phyloP scores from a whole-genome alignment of 2,329 filamentous ascomycete species.

The Trichoderma atrobrunneum region DNA sequence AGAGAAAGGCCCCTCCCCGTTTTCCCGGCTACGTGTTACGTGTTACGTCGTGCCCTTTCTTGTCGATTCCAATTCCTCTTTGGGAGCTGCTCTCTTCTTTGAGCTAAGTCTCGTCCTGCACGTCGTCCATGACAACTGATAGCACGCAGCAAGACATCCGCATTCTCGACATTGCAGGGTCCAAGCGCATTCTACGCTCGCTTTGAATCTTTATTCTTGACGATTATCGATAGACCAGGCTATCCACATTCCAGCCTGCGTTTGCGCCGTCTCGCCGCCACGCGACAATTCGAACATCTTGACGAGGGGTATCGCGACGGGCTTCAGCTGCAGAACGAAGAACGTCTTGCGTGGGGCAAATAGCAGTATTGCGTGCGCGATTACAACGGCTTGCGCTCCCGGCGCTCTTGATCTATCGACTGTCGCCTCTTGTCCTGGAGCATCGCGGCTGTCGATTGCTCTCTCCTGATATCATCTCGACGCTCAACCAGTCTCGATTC shows the following conservation, averaged over 20 bases:
- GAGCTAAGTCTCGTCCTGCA: conserved; percentile 19
- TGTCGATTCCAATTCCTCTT: conserved; percentile 5
- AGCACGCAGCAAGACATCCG: conserved; percentile 13
- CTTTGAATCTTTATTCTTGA: background rate
- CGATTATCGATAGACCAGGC: background rate
- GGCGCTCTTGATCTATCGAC: conserved; percentile 21
- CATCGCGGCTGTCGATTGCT: conserved; percentile 13
- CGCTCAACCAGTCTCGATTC: conserved; percentile 7
- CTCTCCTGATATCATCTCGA: background rate
- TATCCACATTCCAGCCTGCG: conserved; percentile 13
- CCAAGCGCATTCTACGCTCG: conserved; percentile 3
- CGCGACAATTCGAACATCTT: background rate
- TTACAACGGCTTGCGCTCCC: conserved; percentile 7
- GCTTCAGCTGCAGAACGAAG: background rate
- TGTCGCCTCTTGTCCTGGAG: conserved; percentile 27
- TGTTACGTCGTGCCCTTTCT: conserved; percentile 1
- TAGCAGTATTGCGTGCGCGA: background rate
- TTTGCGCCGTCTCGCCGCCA: background rate
- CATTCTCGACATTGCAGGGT: conserved; percentile 17
- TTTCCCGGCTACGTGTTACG: background rate
- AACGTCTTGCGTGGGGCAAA: background rate
- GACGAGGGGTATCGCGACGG: background rate
- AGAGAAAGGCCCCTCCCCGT: background rate
- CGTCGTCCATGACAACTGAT: conserved; percentile 18
- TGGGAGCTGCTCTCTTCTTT: conserved; percentile 12